Percentiles rank a stretch among this genome's conserved stretches.
Conservation (phyloP, 2,329 filamentous ascomycete genomes). For the Venturia pyrina region DNA sequence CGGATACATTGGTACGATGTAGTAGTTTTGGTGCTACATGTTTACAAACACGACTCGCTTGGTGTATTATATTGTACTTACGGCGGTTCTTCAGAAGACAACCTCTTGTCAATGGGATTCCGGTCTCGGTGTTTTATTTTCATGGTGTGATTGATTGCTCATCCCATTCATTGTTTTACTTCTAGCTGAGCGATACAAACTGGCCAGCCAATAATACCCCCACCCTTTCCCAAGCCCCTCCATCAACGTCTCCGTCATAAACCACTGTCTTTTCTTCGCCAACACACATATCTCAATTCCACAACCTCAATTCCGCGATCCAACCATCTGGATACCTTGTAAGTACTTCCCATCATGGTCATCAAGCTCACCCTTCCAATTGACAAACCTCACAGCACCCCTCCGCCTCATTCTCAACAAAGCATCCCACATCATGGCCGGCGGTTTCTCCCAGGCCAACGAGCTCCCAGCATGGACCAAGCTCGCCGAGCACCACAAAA, state of each 20-base stretch:
- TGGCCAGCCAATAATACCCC: neutral
- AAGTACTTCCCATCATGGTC: neutral
- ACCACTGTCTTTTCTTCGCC: neutral
- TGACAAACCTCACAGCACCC: neutral
- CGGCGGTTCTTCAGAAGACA: neutral
- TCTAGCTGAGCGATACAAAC: neutral
- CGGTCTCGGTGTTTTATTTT: neutral
- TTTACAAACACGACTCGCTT: no score
- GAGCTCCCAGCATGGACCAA: conserved; percentile 79
- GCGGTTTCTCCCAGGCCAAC: conserved; percentile 68
- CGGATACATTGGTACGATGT: no score
- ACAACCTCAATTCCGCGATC: neutral
- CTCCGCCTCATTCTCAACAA: neutral
- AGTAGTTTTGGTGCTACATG: no score
- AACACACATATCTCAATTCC: neutral
- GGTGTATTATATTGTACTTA: no score
- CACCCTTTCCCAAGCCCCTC: neutral
- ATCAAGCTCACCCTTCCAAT: neutral
- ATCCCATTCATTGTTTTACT: neutral
- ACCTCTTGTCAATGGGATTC: neutral
- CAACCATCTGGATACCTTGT: neutral
- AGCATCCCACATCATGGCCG: neutral
- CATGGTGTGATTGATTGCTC: neutral
- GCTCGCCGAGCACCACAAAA: conserved; percentile 83
- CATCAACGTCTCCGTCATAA: neutral